Percentiles rank a stretch among this genome's conserved stretches.
phyloP scores from a whole-genome alignment of 73 alveolate genomes.

The Vitrella brassicaformis region DNA sequence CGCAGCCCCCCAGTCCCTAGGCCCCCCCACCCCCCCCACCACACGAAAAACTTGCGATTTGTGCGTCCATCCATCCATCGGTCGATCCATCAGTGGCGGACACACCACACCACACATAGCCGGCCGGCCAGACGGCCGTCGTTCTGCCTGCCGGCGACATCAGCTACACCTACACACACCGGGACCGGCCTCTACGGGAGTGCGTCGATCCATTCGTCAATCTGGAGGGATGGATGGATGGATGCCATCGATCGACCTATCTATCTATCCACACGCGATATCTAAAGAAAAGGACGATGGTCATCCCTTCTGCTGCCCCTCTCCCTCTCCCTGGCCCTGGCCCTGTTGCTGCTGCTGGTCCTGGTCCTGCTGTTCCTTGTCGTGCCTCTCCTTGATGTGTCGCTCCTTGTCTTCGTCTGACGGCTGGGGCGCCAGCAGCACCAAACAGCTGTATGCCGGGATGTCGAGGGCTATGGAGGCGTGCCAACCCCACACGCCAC shows the following conservation, averaged over 20 bases:
- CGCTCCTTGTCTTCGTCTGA: background rate
- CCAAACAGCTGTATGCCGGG: background rate
- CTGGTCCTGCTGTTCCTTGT: background rate
- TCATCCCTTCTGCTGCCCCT: background rate
- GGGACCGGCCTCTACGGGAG: too few relatives aligned
- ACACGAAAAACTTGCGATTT: too few relatives aligned
- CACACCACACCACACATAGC: background rate
- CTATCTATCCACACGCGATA: too few relatives aligned
- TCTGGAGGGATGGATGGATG: too few relatives aligned
- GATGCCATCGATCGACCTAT: too few relatives aligned
- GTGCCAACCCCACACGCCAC: background rate
- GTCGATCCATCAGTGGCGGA: background rate
- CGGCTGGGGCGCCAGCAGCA: background rate
- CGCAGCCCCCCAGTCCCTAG: background rate
- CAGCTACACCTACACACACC: too few relatives aligned
- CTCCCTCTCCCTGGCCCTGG: background rate
- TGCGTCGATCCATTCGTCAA: too few relatives aligned
- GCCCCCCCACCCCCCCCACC: too few relatives aligned
- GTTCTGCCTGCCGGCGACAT: too few relatives aligned
- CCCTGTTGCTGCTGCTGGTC: background rate
- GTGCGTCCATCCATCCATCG: background rate
- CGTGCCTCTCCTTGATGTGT: background rate
- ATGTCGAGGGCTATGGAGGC: background rate
- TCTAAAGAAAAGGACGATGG: too few relatives aligned
- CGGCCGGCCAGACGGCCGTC: background rate